Percentiles rank a stretch among this genome's conserved stretches.
These are phyloP conservation scores for Lathyrus oleraceus DNA, from an alignment of 306 rosid species.

Conservation along the genomic window DNA sequence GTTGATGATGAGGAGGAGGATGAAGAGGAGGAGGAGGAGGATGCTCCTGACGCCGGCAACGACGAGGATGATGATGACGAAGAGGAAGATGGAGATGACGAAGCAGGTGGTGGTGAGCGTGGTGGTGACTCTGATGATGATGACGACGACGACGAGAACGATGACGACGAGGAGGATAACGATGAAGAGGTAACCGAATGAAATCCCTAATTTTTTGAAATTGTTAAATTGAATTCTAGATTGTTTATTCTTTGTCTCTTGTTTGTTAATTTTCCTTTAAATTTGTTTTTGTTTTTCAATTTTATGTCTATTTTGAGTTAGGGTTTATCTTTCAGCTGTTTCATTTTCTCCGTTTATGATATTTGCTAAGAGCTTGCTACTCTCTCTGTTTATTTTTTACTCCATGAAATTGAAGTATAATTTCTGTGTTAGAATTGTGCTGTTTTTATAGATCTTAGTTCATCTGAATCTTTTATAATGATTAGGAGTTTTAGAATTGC, in stretches of 20 bases:
- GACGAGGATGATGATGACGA: conserved; percentile 37
- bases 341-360: not conserved
- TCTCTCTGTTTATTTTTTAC: not conserved
- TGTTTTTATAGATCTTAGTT: not conserved
- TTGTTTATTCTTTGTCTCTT: not conserved
- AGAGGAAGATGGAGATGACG: conserved; percentile 46
- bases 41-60: conserved; percentile 54
- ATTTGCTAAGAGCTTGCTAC: not conserved
- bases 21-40: conserved; percentile 37
- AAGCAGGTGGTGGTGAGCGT: conserved; percentile 27
- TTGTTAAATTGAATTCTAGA: conserved; percentile 4
- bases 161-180: conserved; percentile 23
- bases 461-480: not conserved
- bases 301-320: not conserved
- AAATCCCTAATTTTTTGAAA: conserved; percentile 22
- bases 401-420: too few species aligned
- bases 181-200: conserved; percentile 43
- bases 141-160: conserved; percentile 34
- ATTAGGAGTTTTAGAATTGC: not conserved
- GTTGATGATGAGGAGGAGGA: conserved; percentile 44
- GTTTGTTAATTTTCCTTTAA: not conserved
- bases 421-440: conserved; percentile 8
- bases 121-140: conserved; percentile 41
- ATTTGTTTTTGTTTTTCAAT: not conserved
- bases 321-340: not conserved